phyloP scores from a whole-genome alignment of 2,329 filamentous ascomycete genomes.

The Ceratocystis albifundus region DNA sequence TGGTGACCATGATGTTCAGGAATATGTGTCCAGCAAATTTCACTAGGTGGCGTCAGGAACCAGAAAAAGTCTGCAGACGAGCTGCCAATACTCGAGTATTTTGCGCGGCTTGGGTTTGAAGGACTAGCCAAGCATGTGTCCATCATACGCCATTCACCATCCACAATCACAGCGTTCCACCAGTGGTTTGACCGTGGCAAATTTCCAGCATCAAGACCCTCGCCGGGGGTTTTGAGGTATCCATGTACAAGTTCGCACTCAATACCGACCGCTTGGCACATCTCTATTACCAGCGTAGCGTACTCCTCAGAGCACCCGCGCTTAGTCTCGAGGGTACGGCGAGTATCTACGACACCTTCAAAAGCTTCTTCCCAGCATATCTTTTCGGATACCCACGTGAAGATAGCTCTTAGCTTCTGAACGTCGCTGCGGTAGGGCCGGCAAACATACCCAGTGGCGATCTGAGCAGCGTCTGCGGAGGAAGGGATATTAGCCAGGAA shows the following conservation, averaged over 20 bases:
- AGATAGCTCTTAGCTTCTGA: slow-evolving; percentile 84
- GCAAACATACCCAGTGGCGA: slow-evolving; percentile 87
- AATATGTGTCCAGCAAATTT: slow-evolving; percentile 93
- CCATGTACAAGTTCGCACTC: slow-evolving; percentile 79
- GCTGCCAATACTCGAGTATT: slow-evolving; percentile 62
- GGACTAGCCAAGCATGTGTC: slow-evolving; percentile 87
- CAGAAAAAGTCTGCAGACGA: slow-evolving; percentile 76
- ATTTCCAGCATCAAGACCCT: slow-evolving; percentile 65
- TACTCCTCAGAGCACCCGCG: slow-evolving; percentile 83
- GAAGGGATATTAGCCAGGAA: slow-evolving; percentile 77
- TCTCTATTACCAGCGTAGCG: slow-evolving; percentile 75
- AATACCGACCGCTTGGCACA: slow-evolving; percentile 83
- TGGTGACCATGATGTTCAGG: slow-evolving; percentile 80
- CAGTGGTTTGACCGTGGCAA: slow-evolving; percentile 88
- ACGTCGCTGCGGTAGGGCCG: slow-evolving; percentile 90
- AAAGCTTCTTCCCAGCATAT: slow-evolving; percentile 93
- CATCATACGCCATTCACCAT: slow-evolving; percentile 92
- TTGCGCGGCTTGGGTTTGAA: slow-evolving; percentile 67
- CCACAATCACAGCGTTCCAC: slow-evolving; percentile 92
- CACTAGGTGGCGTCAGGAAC: slow-evolving; percentile 78
- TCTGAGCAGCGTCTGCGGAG: slow-evolving; percentile 65
- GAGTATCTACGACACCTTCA: slow-evolving; percentile 71
- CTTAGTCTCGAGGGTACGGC: slow-evolving; percentile 71
- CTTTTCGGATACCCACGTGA: slow-evolving; percentile 94
- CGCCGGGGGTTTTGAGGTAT: slow-evolving; percentile 82